A percentile compares a stretch with the other conserved stretches of the same genome.
Conservation (phyloP, 208 protist species). For the Acanthamoeba triangularis region DNA sequence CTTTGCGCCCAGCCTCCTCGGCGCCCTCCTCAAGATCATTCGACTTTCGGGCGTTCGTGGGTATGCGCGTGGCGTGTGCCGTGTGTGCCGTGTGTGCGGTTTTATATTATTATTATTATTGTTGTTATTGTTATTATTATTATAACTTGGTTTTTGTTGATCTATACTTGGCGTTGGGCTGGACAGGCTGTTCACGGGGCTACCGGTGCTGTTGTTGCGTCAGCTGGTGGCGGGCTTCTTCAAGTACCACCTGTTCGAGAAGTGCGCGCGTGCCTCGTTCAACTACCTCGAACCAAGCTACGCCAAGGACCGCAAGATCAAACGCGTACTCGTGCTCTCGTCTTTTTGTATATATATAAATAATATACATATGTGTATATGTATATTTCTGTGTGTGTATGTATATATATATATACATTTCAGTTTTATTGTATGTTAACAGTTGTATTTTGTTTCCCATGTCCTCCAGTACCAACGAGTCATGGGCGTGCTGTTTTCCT, state of each 20-base stretch:
- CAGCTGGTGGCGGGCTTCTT: background rate
- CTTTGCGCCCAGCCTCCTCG: background rate
- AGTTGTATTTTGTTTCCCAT: background rate
- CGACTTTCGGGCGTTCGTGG: background rate
- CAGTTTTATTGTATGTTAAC: background rate
- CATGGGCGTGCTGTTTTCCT: background rate
- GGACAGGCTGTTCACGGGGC: background rate
- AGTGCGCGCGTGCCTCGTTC: background rate
- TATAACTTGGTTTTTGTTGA: background rate
- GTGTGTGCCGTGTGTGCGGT: too few relatives aligned
- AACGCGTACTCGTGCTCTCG: background rate
- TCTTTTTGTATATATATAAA: background rate
- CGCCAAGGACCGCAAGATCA: background rate
- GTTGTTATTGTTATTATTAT: background rate
- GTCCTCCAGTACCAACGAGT: background rate
- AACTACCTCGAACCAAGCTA: background rate
- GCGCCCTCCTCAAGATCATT: background rate
- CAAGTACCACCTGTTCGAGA: conserved; percentile 28
- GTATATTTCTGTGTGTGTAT: background rate
- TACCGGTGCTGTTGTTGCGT: background rate
- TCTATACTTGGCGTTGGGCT: background rate
- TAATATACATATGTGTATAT: too few relatives aligned
- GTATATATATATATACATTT: background rate
- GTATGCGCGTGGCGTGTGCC: background rate
- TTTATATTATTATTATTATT: background rate